A percentile compares a stretch with the other conserved stretches of the same genome.
phyloP scores from a whole-genome alignment of 2,329 filamentous ascomycete genomes.

The Fusarium sp. region DNA sequence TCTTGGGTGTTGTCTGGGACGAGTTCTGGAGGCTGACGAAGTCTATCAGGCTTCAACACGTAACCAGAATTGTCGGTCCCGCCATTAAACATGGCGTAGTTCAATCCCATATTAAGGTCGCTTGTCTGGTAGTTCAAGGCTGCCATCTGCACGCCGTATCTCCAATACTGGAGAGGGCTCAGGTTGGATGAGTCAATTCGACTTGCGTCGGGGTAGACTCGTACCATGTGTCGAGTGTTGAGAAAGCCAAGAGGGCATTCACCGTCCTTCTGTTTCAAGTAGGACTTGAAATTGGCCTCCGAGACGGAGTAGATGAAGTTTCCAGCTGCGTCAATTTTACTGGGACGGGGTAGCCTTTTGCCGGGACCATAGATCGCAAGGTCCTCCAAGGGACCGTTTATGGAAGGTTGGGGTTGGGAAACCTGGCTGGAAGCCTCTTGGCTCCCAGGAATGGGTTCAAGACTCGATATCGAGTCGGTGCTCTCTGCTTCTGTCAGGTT shows the following conservation, averaged over 20 bases:
- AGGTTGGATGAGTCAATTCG: constrained; percentile 30
- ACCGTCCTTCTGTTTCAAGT: background rate
- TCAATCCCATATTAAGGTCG: constrained; percentile 10
- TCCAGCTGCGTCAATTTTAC: background rate
- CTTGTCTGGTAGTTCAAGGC: constrained; percentile 27
- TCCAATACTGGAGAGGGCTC: constrained; percentile 14
- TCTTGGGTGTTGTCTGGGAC: background rate
- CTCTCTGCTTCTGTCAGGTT: background rate
- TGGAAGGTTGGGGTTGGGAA: background rate
- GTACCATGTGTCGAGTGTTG: constrained; percentile 3
- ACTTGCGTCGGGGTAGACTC: constrained; percentile 24
- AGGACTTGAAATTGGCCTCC: constrained; percentile 7
- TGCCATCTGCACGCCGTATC: constrained; percentile 21
- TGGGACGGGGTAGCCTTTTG: background rate
- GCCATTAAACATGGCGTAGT: constrained; percentile 15
- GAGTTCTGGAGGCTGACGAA: background rate
- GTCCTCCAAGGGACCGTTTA: background rate
- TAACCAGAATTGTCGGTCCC: constrained; percentile 7
- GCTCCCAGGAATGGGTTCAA: background rate
- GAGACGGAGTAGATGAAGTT: constrained; percentile 27
- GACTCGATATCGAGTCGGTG: background rate
- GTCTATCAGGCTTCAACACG: background rate
- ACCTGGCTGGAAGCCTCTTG: background rate
- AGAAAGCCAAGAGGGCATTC: background rate
- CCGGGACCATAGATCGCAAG: constrained; percentile 26